Conservation (phyloP, 1,284 basidiomycete genomes). For the Meira miltonrushii region DNA sequence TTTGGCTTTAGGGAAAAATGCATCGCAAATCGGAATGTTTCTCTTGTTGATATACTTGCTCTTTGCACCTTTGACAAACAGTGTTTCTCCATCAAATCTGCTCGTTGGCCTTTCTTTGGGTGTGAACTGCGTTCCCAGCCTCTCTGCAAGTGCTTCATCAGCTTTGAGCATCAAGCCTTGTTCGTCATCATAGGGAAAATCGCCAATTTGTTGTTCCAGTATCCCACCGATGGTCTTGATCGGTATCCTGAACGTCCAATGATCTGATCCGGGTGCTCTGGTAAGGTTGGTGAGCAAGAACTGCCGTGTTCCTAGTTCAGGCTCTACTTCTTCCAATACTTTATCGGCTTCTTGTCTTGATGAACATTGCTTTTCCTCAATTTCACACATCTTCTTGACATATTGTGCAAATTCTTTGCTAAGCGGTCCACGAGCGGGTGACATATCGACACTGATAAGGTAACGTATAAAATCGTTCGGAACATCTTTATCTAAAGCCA, state of each 20-base stretch:
- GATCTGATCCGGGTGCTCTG: slow-evolving; percentile 45
- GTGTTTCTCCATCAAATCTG: slow-evolving; percentile 62
- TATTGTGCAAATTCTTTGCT: slow-evolving; percentile 63
- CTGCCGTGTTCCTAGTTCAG: slow-evolving; percentile 63
- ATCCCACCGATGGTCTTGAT: slow-evolving; percentile 63
- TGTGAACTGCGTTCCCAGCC: not conserved
- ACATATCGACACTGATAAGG: slow-evolving; percentile 75
- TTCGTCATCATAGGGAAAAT: slow-evolving; percentile 64
- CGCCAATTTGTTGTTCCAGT: slow-evolving; percentile 63
- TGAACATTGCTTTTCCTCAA: slow-evolving; percentile 60
- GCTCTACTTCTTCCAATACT: slow-evolving; percentile 63
- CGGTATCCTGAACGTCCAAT: slow-evolving; percentile 67
- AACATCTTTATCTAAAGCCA: slow-evolving; percentile 62
- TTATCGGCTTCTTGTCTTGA: slow-evolving; percentile 65
- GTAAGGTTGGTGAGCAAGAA: slow-evolving; percentile 79
- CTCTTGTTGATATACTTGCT: slow-evolving; percentile 67
- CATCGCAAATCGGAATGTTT: slow-evolving; percentile 61
- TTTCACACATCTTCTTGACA: slow-evolving; percentile 65
- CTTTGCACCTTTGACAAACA: slow-evolving; percentile 70
- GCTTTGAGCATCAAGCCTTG: slow-evolving; percentile 55
- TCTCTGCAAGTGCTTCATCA: slow-evolving; percentile 5
- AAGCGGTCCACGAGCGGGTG: slow-evolving; percentile 63
- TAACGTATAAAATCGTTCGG: slow-evolving; percentile 56
- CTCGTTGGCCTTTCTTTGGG: slow-evolving; percentile 10
- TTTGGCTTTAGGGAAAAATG: slow-evolving; percentile 66